These are phyloP conservation scores for Fusarium burgessii DNA, from an alignment of 2,329 filamentous ascomycete species.

Conservation along the genomic window DNA sequence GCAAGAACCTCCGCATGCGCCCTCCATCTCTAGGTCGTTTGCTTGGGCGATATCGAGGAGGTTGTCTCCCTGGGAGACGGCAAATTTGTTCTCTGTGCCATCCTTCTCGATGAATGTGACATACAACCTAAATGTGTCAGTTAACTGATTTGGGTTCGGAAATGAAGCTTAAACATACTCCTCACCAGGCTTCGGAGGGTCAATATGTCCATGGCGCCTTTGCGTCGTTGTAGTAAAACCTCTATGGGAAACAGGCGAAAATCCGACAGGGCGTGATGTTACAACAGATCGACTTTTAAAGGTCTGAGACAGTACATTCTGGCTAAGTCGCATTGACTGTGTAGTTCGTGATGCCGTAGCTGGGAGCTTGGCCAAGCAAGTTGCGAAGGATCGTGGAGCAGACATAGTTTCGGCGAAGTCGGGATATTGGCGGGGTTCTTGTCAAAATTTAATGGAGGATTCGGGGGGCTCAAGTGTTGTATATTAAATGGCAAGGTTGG, in stretches of 20 bases:
- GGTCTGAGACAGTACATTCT: constrained; percentile 21
- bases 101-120: constrained; percentile 97
- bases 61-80: constrained; percentile 89
- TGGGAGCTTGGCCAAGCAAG: constrained; percentile 51
- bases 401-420: constrained; percentile 47
- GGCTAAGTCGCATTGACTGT: constrained; percentile 41
- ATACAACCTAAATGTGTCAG: constrained; percentile 70
- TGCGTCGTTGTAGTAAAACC: constrained; percentile 74
- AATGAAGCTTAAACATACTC: constrained; percentile 70
- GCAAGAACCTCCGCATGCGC: constrained; percentile 93
- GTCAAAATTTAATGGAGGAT: constrained; percentile 15
- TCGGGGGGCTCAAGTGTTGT: constrained; percentile 1
- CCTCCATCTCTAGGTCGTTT: constrained; percentile 98
- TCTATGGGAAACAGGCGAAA: constrained; percentile 50
- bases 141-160: not conserved
- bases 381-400: constrained; percentile 50
- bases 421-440: constrained; percentile 22
- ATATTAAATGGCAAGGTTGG: constrained; percentile 10
- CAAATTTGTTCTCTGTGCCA: constrained; percentile 77
- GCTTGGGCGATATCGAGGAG: constrained; percentile 94
- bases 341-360: constrained; percentile 47
- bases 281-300: constrained; percentile 41
- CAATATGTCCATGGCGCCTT: constrained; percentile 80
- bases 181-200: constrained; percentile 88
- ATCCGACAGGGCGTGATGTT: constrained; percentile 15